Evolutionary conservation across 2,329 filamentous ascomycete genomes (phyloP), one percentile per base, ranked within the genome.

Genomic region (Colletotrichum graminicola): DNA sequence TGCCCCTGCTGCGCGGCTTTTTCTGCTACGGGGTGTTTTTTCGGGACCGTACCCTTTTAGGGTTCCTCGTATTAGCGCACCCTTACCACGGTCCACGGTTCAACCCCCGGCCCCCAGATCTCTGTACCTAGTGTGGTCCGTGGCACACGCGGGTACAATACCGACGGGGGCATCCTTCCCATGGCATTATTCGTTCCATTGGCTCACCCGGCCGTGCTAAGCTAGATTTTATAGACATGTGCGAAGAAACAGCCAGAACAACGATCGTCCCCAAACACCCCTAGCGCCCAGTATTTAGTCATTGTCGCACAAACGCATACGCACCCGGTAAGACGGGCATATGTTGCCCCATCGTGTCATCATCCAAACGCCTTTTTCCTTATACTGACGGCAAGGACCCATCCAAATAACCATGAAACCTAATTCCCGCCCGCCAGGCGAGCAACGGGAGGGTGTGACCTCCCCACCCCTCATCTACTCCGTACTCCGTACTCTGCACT

Each of bases 381-480:
- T 41, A 18, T 51, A 34, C 43, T 54, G 59, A 67, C 23, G 68
- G 57, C 52, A 68, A 63, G n/a, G 34, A 21, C 67, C 36, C 64
- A 59, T 71, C 68, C 45, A 63, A 68, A 63, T 59, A 60, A 63
- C 52, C 68, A 36, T 71, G 65, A 60, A 63, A 68, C 59, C 57
- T 51, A 32, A 23, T 34, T 36, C 55, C 62, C 64, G 51, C 55
- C 62, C 64, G 51, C 45, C 52, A 60, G 39, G 39, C 49, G 67
- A 26, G 43, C 23, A 16, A 32, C n/a, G 55, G 47, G 36, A 45
- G 7, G 16, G 5, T 7, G 1, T 45, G 18, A 45, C 43, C 7
- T 45, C 18, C 41, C 41, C 41, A 2, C 41, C 18, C 21, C 14
- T 18, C 14, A 0, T 16, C 39, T 43, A 43, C 41, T 43, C 16